These are phyloP conservation scores for Rhizopogon roseolus DNA, from an alignment of 768 basidiomycete genomes.

Conservation along the genomic window DNA sequence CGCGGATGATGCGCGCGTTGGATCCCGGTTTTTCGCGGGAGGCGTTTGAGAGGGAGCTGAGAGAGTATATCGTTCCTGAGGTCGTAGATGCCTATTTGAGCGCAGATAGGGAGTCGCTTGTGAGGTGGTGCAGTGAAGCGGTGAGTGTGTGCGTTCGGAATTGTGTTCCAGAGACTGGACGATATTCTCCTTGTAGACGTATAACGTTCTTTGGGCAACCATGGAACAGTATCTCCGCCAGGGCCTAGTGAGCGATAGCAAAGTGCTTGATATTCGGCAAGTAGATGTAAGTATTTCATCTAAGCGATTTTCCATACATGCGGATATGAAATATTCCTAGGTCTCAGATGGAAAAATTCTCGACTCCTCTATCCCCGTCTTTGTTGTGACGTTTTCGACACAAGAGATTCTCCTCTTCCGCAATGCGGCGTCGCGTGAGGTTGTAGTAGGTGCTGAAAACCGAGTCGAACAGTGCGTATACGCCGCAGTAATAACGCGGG, in stretches of 20 bases:
- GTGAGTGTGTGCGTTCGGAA: conserved; percentile 43
- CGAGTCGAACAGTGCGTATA: conserved; percentile 93
- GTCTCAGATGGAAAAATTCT: conserved; percentile 84
- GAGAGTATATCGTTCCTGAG: conserved; percentile 97
- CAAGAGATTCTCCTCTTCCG: conserved; percentile 93
- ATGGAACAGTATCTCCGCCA: conserved; percentile 92
- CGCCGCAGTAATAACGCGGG: conserved; percentile 84
- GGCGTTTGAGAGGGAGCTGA: conserved; percentile 79
- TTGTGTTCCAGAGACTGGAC: not conserved
- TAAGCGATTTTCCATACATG: not conserved
- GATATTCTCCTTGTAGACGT: conserved; percentile 54
- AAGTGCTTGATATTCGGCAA: conserved; percentile 94
- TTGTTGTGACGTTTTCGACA: conserved; percentile 86
- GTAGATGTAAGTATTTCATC: conserved; percentile 70
- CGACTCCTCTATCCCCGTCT: conserved; percentile 87
- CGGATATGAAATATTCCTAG: conserved; percentile 30
- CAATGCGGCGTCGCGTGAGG: conserved; percentile 83
- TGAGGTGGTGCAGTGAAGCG: conserved; percentile 93
- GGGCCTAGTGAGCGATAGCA: conserved; percentile 88
- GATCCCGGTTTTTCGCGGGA: conserved; percentile 89
- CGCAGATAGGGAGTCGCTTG: conserved; percentile 82
- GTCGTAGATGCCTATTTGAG: conserved; percentile 94
- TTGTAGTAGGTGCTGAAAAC: conserved; percentile 82
- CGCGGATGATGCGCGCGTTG: conserved; percentile 78
- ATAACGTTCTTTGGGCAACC: conserved; percentile 97